Evolutionary conservation across 2,329 filamentous ascomycete species (phyloP), one percentile per base, ranked within the genome.

Genomic region (Fusarium redolens): DNA sequence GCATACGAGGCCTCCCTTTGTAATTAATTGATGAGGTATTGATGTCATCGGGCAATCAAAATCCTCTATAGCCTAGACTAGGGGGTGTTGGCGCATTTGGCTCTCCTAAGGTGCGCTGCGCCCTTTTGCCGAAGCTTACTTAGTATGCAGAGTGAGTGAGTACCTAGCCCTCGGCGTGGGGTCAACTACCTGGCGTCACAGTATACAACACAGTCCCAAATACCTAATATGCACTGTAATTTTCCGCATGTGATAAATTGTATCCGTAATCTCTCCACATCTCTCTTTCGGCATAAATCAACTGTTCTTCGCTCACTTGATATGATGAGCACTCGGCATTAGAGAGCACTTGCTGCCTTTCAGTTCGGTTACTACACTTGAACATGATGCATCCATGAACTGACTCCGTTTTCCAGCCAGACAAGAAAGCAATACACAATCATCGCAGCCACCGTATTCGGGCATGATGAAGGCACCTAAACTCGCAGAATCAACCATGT

Each of bases 1-100:
- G 38, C 52, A 54, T 45, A 33, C 44, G 60, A 57, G 69, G 65
- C 52, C 57, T 59, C 59, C 41, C 31, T 50, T 37, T 14, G 17
- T 17, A 20, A 47, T 57, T n/a, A 38, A 15, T n/a, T 9, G 22
- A 37, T 37, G 20, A 51, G n/a, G 20, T 25, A 43, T 44, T 31
- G 35, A 33, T 22, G n/a, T 17, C 43, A n/a, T 25, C 35, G 30
- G 38, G 15, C 25, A 61, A 61, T 61, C 15, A 45, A 38, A 38
- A 38, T 14, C 43, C 33, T 31, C 11, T 30, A 45, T 41, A 56
- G 44, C 47, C 47, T 22, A 31, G n/a, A 31, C 28, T 31, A 31
- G 30, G 10, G 20, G 45, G 28, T 31, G 28, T 48, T n/a, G 17
- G 28, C 20, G 28, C 45, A n/a, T 30, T 28, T 28, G 28, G 28